Evolutionary conservation across 768 basidiomycete species (phyloP).

Genomic region (Amanita pseudoporphyria): DNA sequence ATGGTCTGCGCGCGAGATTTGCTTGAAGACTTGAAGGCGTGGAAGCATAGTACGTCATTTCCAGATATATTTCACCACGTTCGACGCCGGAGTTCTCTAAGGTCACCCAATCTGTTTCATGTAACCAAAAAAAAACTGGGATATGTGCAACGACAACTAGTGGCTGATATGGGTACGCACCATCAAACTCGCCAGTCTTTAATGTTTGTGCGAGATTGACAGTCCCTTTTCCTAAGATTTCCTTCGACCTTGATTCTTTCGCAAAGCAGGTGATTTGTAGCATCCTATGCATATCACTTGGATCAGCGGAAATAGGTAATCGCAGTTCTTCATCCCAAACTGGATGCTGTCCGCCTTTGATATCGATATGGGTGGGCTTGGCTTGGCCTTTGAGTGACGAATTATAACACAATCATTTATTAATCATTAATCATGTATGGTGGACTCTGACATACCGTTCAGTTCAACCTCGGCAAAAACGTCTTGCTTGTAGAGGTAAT

Average conservation of each 20-base stretch:
- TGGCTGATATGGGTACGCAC: constrained; percentile 33
- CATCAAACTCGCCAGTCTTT: constrained; percentile 85
- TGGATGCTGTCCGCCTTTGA: constrained; percentile 89
- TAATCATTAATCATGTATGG: no score
- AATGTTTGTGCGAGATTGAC: constrained; percentile 75
- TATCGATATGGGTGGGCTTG: constrained; percentile 63
- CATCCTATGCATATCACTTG: constrained; percentile 42
- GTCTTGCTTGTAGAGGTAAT: constrained; percentile 86
- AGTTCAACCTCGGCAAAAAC: constrained; percentile 66
- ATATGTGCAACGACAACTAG: neutral
- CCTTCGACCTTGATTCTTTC: constrained; percentile 63
- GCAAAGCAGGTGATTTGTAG: constrained; percentile 74
- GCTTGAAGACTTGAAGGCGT: constrained; percentile 11
- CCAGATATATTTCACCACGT: constrained; percentile 82
- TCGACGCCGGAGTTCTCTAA: constrained; percentile 36
- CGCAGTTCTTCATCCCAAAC: constrained; percentile 88
- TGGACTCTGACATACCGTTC: constrained; percentile 25
- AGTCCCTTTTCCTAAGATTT: constrained; percentile 62
- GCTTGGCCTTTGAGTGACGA: constrained; percentile 31
- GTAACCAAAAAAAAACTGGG: neutral
- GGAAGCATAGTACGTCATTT: constrained; percentile 88
- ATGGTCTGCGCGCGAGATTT: constrained; percentile 32
- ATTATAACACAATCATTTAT: neutral
- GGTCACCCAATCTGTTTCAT: constrained; percentile 24
- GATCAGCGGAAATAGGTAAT: constrained; percentile 58